Base-by-base conservation (phyloP, 257 asterid genomes). In the Ballota nigra region DNA sequence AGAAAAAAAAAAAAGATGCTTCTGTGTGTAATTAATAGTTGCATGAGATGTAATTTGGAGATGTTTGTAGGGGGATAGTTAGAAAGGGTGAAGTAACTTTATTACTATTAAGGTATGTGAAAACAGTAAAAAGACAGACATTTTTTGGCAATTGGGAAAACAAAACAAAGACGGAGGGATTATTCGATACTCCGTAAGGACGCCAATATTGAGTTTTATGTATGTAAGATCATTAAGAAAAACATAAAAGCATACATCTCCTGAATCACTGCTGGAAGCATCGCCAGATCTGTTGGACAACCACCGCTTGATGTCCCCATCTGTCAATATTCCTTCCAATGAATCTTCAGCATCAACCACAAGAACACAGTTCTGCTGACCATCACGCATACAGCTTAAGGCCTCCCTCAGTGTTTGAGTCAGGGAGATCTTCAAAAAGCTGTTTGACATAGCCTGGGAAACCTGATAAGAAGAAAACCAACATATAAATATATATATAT, bases 241-340 rank as follows among this genome's bases (percentile, higher is more conserved):
- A 71, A 8, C 18, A 20, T 5, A 69, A 66, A 55, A 58, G 58
- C 92, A 66, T 91, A 94, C 97, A 70, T 94, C 92, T 49, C 60
- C 75, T 26, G 75, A 70, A 73, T 86, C 84, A 34, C 77, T 78
- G 77, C 66, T 73, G 63, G 94, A 78, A 71, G 87, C 58, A 62
- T 82, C 89, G 57, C 78, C 81, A 63, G 75, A 70, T 41, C 81
- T 84, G 76, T 81, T 80, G 66, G 66, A 71, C 70, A 87, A 58
- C 77, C 85, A 83, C 75, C 94, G 80, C 65, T 82, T 86, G 62
- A 95, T 74, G 75, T 95, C 99, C 64, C 96, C 96, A 72, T 78
- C 83, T 7, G 99, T 92, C 80, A 95, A 75, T 75, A 95, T 82
- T 70, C 99, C 99, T 83, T 88, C 97, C 81, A 92, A 73, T 78